Evolutionary conservation across 805 yeast genomes (phyloP).

Genomic region (Barnettozyma pratensis): DNA sequence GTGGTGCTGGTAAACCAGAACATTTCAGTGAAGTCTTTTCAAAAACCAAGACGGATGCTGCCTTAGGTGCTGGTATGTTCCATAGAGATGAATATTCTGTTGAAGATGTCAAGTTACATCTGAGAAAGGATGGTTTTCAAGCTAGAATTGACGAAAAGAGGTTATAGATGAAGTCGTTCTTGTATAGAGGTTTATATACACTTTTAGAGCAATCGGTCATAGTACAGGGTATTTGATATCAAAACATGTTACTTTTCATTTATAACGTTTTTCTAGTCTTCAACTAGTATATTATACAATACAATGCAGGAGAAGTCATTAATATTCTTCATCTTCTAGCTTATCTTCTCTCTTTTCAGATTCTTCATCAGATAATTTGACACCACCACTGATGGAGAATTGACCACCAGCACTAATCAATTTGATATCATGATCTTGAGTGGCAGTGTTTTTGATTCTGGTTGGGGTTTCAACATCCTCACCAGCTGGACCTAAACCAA

Average conservation of each 20-base stretch:
- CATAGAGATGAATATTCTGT: slow-evolving; percentile 94
- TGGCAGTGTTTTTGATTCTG: slow-evolving; percentile 89
- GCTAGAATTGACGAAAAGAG: slow-evolving; percentile 57
- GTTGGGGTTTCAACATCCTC: slow-evolving; percentile 90
- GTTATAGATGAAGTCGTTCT: slow-evolving; percentile 3
- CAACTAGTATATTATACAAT: neutral
- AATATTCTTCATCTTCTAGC: slow-evolving; percentile 47
- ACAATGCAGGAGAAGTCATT: slow-evolving; percentile 17
- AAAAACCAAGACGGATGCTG: slow-evolving; percentile 87
- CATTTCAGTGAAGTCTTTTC: slow-evolving; percentile 88
- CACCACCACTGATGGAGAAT: slow-evolving; percentile 85
- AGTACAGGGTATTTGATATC: too few relatives aligned
- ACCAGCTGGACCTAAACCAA: slow-evolving; percentile 84
- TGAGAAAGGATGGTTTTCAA: slow-evolving; percentile 54
- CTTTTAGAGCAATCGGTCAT: neutral
- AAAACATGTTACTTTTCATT: neutral
- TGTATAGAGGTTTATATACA: neutral
- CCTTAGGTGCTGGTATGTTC: slow-evolving; percentile 98
- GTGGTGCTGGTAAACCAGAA: slow-evolving; percentile 93
- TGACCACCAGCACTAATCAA: slow-evolving; percentile 95
- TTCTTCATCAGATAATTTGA: slow-evolving; percentile 35
- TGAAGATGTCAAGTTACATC: slow-evolving; percentile 67
- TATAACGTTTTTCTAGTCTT: neutral
- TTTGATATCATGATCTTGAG: slow-evolving; percentile 67
- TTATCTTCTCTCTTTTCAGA: slow-evolving; percentile 42